A percentile compares a stretch with the other conserved stretches of the same genome.
Conservation (phyloP, 1,139 yeast genomes). For the Candida dubliniensis region DNA sequence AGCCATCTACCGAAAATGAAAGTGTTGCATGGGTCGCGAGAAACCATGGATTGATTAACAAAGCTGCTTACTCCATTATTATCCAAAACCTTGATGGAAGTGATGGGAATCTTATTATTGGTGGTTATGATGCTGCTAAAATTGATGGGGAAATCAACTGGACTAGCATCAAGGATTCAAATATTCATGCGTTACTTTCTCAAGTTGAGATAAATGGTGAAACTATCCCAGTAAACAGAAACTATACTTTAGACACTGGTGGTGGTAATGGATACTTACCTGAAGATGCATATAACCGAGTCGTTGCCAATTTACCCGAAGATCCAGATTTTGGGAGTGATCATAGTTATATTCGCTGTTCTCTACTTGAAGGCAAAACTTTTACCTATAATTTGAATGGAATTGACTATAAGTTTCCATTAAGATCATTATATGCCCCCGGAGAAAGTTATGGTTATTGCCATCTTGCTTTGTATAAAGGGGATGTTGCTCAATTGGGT, state of each 20-base stretch:
- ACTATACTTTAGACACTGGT: constrained; percentile 7
- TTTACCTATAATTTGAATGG: constrained; percentile 3
- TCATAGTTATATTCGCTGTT: not conserved
- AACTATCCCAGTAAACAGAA: constrained; percentile 1
- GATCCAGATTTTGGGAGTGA: constrained; percentile 2
- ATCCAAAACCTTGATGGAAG: not conserved
- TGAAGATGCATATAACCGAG: not conserved
- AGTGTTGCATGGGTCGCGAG: constrained; percentile 1
- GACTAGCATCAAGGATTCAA: constrained; percentile 5
- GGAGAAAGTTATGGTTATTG: not conserved
- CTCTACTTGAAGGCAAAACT: constrained; percentile 2
- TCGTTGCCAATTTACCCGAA: constrained; percentile 4
- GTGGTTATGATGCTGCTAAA: constrained; percentile 10
- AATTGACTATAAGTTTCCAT: constrained; percentile 1
- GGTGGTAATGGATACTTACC: not conserved
- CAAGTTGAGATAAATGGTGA: constrained; percentile 3
- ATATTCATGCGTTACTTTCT: constrained; percentile 1
- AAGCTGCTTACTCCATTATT: constrained; percentile 4
- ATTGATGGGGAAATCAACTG: constrained; percentile 5
- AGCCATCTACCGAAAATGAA: not conserved
- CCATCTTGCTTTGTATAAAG: not conserved
- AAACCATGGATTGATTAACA: constrained; percentile 2
- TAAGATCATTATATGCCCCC: not conserved
- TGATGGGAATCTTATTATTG: constrained; percentile 3
- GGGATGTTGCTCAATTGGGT: constrained; percentile 3